Evolutionary conservation across 768 basidiomycete genomes (phyloP), one percentile per base, ranked within the genome.

Genomic region (Podaxis sp.): DNA sequence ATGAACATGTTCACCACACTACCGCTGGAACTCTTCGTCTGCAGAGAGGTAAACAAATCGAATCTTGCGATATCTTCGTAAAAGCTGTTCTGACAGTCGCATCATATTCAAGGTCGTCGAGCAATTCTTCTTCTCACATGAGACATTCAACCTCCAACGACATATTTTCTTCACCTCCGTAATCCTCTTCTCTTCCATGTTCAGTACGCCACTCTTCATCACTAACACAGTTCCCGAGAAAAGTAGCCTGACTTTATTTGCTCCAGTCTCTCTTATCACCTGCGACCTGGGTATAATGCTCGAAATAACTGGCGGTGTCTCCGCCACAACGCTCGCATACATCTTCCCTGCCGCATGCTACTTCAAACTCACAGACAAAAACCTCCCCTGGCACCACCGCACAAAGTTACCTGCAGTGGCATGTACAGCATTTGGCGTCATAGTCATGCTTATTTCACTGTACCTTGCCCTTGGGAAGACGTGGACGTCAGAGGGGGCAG

Each of bases 261-360:
- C 58, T 40, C 54, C 71, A 96, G 95, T 97, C 63, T 87, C 96
- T 4, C 81, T 98, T 59, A 82, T 95, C 62, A 98, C 96, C 1
- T 97, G 95, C 72, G 96, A 99, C 73, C 84, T 99, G 13, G 97
- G 97, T n/a, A 90, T 98, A 50, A 97, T 96, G 78, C 88, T 99
- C 41, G 97, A 99, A 78, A 91, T 99, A 49, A 96, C 95, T 0
- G 97, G 97, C n/a, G 96, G 96, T n/a, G 84, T 93, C 11, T 93
- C 93, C 13, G 93, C 93, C 4, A 94, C 95, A 0, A 87, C 94
- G 0, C 83, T 98, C 10, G 96, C 96, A 3, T 98, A 89, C 77
- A 95, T 98, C 66, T 95, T 95, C 72, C 91, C 94, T 10, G 89
- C 94, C 0, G 87, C 86, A 2, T 96, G 94, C 73, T 95, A 91